Evolutionary conservation across 345 rosid species (phyloP), one percentile per base, ranked within the genome.

Genomic region (Populus alba): DNA sequence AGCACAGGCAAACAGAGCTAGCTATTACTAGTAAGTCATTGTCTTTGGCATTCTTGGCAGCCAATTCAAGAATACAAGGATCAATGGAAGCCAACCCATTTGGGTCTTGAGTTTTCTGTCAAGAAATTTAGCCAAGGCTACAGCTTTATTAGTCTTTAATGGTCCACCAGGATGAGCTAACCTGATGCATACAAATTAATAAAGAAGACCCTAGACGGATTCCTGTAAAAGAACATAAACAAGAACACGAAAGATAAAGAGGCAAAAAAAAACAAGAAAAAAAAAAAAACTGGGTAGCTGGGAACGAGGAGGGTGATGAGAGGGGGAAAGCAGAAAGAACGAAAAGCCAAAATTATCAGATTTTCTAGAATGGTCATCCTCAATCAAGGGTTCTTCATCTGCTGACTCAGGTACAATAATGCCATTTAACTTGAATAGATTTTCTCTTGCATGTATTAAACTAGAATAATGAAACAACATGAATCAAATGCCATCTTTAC

Each of bases 161-260:
- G 95, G 97, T 53, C 97, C 97, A 55, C 98, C 97, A 6, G 98
- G 98, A 71, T 96, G 99, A 66, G 97, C 98, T 80, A 92, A 86
- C 79, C 98, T 96, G 77, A 20, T n/a, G 12, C 27, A 23, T 3
- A 27, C 0, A 75, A 71, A 20, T 47, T 9, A 66, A 82, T 6
- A 37, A 9, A 4, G 1, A 33, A 43, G 53, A 62, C n/a, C 71
- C 51, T 41, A 23, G 47, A 62, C 6, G 35, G 18, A 16, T 4
- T 13, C 7, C 15, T 7, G 23, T 75, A 67, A 18, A 49, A 78
- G 2, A 22, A 53, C 25, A 70, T 67, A 5, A 8, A 9, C 0
- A 39, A 62, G 29, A 45, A 8, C 35, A 33, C 15, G 77, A 20
- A 13, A 12, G 13, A 8, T 0, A n/a, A 41, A 67, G 5, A 65